Evolutionary conservation across 2,329 filamentous ascomycete species (phyloP).

Genomic region (Fusarium sp.): DNA sequence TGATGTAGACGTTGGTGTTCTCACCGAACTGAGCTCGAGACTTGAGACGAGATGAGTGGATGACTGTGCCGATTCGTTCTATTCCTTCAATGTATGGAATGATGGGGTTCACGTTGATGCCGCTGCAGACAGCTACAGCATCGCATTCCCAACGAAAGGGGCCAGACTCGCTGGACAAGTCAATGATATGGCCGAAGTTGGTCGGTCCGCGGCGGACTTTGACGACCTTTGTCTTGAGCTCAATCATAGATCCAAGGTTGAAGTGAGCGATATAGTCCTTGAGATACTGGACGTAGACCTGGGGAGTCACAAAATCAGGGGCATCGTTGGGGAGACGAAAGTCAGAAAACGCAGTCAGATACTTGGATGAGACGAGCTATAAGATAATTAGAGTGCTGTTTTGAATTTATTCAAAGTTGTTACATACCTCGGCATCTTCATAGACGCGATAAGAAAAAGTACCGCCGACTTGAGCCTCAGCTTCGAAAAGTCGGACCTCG

Average conservation of each 20-base stretch:
- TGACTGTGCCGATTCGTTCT: constrained; percentile 52
- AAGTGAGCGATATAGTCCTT: constrained; percentile 57
- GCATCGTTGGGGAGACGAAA: constrained; percentile 58
- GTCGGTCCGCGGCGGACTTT: constrained; percentile 40
- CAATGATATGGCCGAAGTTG: constrained; percentile 29
- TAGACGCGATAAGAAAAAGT: constrained; percentile 63
- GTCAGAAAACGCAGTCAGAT: constrained; percentile 65
- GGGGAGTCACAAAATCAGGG: constrained; percentile 60
- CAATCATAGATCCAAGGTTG: constrained; percentile 55
- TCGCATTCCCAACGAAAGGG: constrained; percentile 55
- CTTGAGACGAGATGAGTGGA: constrained; percentile 62
- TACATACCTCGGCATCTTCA: constrained; percentile 60
- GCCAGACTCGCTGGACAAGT: constrained; percentile 13
- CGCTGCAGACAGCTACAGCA: constrained; percentile 61
- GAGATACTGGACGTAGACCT: constrained; percentile 60
- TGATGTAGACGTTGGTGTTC: constrained; percentile 56
- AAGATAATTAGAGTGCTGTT: neutral
- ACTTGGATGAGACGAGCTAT: constrained; percentile 63
- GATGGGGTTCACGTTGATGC: constrained; percentile 58
- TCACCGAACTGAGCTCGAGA: constrained; percentile 57
- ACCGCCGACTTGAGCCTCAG: constrained; percentile 59
- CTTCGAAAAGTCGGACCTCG: constrained; percentile 61
- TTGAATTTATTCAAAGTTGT: rapidly evolving
- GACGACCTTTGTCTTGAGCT: constrained; percentile 52
- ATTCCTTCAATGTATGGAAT: constrained; percentile 57